Evolutionary conservation across 345 rosid species (phyloP), one percentile per base, ranked within the genome.

Genomic region (Alliaria petiolata): DNA sequence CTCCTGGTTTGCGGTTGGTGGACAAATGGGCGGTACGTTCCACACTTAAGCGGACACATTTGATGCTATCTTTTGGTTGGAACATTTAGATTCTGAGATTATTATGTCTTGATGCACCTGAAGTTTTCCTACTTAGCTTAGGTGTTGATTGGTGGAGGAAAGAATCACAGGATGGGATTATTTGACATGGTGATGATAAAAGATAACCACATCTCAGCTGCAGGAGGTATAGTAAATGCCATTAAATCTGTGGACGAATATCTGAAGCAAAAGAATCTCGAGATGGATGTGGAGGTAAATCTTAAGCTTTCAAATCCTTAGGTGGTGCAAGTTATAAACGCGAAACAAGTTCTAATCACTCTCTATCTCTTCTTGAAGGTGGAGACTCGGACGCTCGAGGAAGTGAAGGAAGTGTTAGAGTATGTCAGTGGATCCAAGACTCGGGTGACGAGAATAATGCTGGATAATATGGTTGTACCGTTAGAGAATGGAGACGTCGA

Each of bases 111-210:
- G 55, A 70, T 72, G 44, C 66, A 67, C 38, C 42, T 28, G 60
- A 53, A 64, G 43, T 46, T 47, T 74, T 79, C n/a, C 67, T 46
- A 7, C 62, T 50, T 69, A 17, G 71, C 59, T 17, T 74, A 92
- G 99, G 97, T 89, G 57, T 83, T 92, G 65, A 92, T 95, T 84
- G 97, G 97, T 62, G 99, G 99, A 69, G 98, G 99, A 8, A 81
- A 62, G 69, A 92, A 92, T 79, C 99, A 92, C 45, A 85, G 97
- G 77, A 83, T 95, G 98, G 99, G 99, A 26, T 80, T 95, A 59
- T 95, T 88, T 85, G 99, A 92, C 79, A 95, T 92, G 99, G 93
- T 95, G 73, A 79, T 87, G 99, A 87, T 89, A 60, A 95, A 92
- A 80, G 99, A 95, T 69, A 95, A 95, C 72, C 99, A 95, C 69